Base-by-base conservation (phyloP, 139 green algal species). In the Trebouxia sp. region DNA sequence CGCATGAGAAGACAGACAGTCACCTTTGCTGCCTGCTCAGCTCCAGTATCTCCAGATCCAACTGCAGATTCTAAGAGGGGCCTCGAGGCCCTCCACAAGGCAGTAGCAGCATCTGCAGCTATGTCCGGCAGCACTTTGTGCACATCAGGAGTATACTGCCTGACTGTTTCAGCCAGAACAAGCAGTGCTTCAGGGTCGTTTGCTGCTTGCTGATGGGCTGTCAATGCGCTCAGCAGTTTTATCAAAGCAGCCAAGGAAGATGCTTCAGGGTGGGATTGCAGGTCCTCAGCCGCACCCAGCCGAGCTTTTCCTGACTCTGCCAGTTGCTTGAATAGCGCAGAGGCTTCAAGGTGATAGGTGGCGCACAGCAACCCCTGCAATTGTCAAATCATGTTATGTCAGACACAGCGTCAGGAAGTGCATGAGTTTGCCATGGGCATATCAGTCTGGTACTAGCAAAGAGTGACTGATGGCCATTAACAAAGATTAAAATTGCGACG, bases 201-300 rank as follows among this genome's bases (percentile, higher is more conserved):
- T 77, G 69, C n/a, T n/a, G 5, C 35, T 55, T 53, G 41, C n/a
- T 51, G 43, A 11, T 56, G 20, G 11, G 26, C 7, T 10, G 53
- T 39, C 6, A 77, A 26, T 56, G 69, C 69, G n/a, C 55, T n/a
- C 41, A 77, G 69, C 42, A 77, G 41, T 24, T 77, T 41, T 37
- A 77, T 6, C 41, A 77, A 51, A 14, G 69, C 39, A 22, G 43
- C 26, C 42, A 77, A 10, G 38, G 41, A 38, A 24, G 26, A 17
- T 12, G 9, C 30, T 20, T 28, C n/a, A 35, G 56, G 69, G 69
- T 48, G 24, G 26, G 7, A n/a, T 24, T 4, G 20, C 69, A 41
- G 42, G 55, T 56, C 39, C 22, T 24, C 41, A 28, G 11, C 38
- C 10, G 39, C 24, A 8, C 5, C n/a, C 37, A 77, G 39, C 24